Evolutionary conservation across 352 stramenopile genomes (phyloP).

Genomic region (Globisporangium splendens): DNA sequence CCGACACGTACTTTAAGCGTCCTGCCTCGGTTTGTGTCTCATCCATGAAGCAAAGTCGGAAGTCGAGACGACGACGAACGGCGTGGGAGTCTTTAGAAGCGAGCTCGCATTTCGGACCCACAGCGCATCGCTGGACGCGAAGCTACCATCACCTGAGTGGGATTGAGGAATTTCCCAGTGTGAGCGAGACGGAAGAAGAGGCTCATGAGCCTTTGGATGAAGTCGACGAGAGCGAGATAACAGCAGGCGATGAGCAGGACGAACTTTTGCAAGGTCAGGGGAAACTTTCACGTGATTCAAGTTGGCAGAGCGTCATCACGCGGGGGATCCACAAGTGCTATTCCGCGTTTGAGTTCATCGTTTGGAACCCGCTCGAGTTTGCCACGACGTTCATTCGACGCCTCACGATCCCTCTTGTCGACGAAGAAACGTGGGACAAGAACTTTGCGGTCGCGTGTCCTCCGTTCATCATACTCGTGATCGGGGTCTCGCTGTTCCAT

Average conservation of each 20-base stretch:
- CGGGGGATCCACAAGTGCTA: constrained; percentile 21
- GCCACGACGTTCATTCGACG: constrained; percentile 61
- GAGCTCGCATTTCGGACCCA: constrained; percentile 53
- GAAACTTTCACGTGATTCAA: neutral
- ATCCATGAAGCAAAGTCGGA: constrained; percentile 36
- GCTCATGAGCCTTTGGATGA: neutral
- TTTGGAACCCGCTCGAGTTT: constrained; percentile 75
- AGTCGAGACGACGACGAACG: constrained; percentile 33
- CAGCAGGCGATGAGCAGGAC: neutral
- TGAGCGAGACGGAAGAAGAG: constrained; percentile 24
- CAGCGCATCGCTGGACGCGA: constrained; percentile 62
- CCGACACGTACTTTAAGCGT: constrained; percentile 43
- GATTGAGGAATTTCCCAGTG: constrained; percentile 46
- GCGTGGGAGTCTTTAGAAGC: constrained; percentile 59
- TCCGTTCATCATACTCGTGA: constrained; percentile 52
- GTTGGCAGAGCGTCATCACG: neutral
- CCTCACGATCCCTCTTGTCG: constrained; percentile 72
- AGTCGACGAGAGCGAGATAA: constrained; percentile 16
- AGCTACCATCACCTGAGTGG: constrained; percentile 57
- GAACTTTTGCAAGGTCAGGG: neutral
- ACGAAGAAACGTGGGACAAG: constrained; percentile 82
- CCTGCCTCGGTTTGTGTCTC: constrained; percentile 57
- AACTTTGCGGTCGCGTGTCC: constrained; percentile 63
- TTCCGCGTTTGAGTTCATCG: constrained; percentile 30
- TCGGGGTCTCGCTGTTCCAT: constrained; percentile 49